Conservation (phyloP, 1,139 yeast genomes). For the Geotrichum phurueaensis region DNA sequence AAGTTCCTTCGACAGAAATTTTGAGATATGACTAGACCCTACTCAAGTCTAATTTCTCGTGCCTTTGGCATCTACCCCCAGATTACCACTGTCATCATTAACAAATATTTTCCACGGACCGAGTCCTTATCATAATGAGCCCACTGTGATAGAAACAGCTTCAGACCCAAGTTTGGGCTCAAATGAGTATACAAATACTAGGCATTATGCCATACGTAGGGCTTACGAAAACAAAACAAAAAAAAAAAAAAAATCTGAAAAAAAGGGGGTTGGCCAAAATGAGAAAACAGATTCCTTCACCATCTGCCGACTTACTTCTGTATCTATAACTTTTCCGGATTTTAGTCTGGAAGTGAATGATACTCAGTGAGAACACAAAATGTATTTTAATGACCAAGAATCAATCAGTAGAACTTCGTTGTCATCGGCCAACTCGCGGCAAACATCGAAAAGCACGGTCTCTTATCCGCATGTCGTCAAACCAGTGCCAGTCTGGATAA, state of each 20-base stretch:
- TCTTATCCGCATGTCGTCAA: slow-evolving; percentile 11
- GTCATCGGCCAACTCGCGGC: not conserved
- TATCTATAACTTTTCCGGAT: not conserved
- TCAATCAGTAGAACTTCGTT: not conserved
- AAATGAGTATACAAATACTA: too few relatives aligned
- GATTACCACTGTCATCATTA: too few relatives aligned
- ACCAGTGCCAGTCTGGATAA: slow-evolving; percentile 17
- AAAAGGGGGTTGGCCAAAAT: not conserved
- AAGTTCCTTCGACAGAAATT: too few relatives aligned
- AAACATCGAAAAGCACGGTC: not conserved
- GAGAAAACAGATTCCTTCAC: not conserved
- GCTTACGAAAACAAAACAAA: too few relatives aligned
- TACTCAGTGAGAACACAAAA: not conserved
- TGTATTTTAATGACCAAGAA: not conserved
- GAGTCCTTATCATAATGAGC: too few relatives aligned
- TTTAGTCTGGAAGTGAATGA: not conserved
- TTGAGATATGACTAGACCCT: too few relatives aligned
- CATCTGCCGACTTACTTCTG: not conserved
- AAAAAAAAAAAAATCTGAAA: not conserved
- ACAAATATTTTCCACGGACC: too few relatives aligned
- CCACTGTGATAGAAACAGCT: too few relatives aligned
- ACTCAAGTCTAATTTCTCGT: too few relatives aligned
- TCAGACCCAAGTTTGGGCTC: too few relatives aligned
- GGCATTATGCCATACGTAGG: too few relatives aligned
- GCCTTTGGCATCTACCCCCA: too few relatives aligned